A percentile compares a stretch with the other conserved stretches of the same genome.
Conservation (phyloP, 164 flowering plant species). For the Annona cherimola region DNA sequence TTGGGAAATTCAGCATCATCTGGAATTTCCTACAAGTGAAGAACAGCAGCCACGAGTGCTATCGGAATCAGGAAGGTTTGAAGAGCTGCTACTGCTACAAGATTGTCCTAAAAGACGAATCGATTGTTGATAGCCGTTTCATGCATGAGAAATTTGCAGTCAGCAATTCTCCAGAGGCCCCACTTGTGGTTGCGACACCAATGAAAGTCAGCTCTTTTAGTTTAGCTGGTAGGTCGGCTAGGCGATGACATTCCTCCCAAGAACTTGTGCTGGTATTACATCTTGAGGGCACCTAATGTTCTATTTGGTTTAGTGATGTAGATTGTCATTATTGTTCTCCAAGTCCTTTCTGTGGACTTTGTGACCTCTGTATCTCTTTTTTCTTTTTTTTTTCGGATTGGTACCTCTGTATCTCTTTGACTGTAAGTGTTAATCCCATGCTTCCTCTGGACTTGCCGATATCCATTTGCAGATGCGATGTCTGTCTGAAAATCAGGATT, state of each 20-base stretch:
- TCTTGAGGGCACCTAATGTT: neutral
- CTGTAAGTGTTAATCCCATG: too few relatives aligned
- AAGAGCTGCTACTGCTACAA: conserved; percentile 98
- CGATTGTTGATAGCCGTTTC: conserved; percentile 91
- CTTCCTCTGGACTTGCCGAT: too few relatives aligned
- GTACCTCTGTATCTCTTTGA: neutral
- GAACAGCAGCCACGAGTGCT: conserved; percentile 86
- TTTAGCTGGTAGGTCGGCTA: conserved; percentile 42
- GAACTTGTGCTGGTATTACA: neutral
- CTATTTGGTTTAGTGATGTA: neutral
- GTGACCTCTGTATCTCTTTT: neutral
- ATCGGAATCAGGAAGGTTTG: conserved; percentile 71
- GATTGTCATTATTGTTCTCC: neutral
- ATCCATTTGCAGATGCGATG: too few relatives aligned
- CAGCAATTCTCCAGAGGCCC: conserved; percentile 84
- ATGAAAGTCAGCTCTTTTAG: conserved; percentile 94
- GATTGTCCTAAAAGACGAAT: conserved; percentile 78
- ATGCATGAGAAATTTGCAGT: conserved; percentile 90
- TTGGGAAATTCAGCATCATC: conserved; percentile 82
- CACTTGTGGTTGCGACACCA: conserved; percentile 90
- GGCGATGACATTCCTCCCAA: conserved; percentile 23
- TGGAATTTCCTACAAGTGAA: conserved; percentile 91
- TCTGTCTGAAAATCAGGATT: too few relatives aligned
- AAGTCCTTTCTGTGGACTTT: neutral
- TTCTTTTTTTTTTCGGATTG: neutral